Evolutionary conservation across 2,329 filamentous ascomycete species (phyloP).

Genomic region (Verruconis gallopava): DNA sequence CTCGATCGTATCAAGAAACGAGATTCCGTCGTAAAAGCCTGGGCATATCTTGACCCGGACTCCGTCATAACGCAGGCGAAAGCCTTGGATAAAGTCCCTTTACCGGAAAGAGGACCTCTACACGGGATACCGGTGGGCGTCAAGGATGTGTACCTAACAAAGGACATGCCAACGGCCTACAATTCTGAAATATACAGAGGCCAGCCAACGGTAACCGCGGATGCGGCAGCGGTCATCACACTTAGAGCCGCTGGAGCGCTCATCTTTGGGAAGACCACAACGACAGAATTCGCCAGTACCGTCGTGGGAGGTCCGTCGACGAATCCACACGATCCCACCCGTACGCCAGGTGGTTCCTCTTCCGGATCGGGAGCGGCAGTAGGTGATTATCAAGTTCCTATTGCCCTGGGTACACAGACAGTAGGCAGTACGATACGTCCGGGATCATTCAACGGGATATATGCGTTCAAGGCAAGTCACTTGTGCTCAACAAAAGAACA

Average conservation of each 20-base stretch:
- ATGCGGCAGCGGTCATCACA: slow-evolving; percentile 40
- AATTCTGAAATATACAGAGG: slow-evolving; percentile 42
- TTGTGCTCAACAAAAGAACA: too few species aligned
- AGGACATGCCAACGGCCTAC: slow-evolving; percentile 47
- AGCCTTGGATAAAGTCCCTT: slow-evolving; percentile 37
- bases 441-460: slow-evolving; percentile 51
- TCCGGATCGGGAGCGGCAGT: slow-evolving; percentile 55
- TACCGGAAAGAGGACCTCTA: slow-evolving; percentile 37
- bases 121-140: slow-evolving; percentile 46
- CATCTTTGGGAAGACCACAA: slow-evolving; percentile 46
- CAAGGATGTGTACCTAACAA: slow-evolving; percentile 44
- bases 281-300: slow-evolving; percentile 51
- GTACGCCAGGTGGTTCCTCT: slow-evolving; percentile 55
- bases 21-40: background rate
- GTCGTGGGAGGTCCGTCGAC: slow-evolving; percentile 39
- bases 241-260: slow-evolving; percentile 44
- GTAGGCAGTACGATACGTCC: slow-evolving; percentile 52
- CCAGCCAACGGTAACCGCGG: slow-evolving; percentile 32
- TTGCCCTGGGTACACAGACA: slow-evolving; percentile 53
- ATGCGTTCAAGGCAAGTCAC: too few species aligned
- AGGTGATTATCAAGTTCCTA: slow-evolving; percentile 48
- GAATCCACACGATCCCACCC: slow-evolving; percentile 41
- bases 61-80: slow-evolving; percentile 38
- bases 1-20: background rate
- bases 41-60: slow-evolving; percentile 23